Base-by-base conservation (phyloP, 805 yeast species). In the Ogataea nakhonphanomensis region DNA sequence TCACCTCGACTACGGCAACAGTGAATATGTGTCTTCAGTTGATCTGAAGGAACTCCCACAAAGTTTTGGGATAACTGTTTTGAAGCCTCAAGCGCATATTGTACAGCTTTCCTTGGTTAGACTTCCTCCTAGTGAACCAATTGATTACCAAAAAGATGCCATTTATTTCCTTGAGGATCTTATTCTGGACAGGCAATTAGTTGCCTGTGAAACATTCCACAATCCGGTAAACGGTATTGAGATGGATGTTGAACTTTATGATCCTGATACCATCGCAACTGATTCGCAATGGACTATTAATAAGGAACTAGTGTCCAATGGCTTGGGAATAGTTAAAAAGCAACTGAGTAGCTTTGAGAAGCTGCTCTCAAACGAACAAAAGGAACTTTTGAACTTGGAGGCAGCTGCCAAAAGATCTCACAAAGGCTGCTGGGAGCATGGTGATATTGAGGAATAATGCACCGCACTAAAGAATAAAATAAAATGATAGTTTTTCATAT, bases 401-500 rank as follows among this genome's bases (percentile, higher is more conserved):
- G 44, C 50, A 13, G 51, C 48, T 6, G 88, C 88, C 22, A 75
- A 70, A 55, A 38, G 59, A 12, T 59, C 53, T 24, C 79, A 77
- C 45, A 53, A 62, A 14, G 89, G 89, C 4, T 80, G 85, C 56
- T 83, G 90, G 90, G 78, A 79, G 61, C 79, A 75, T 50, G 90
- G 90, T 36, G 88, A 83, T 55, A 74, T 84, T 26, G 73, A 81
- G 27, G 78, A 69, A 39, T 82, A 77, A 41, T 83, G 78, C 7
- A 25, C 3, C 29, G 37, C 34, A 20, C 8, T 5, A 5, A 17
- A 17, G 5, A 17, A 21, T 36, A 35, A 28, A 27, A 17, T 25
- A 14, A 23, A 14, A 12, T 23, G 30, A 35, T 8, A 37, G 9
- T 15, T 6, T 17, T n/a, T 30, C 11, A 17, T 15, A 7, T 13